Base-by-base conservation (phyloP, 1,139 yeast genomes). In the Meyerozyma elateridarum region DNA sequence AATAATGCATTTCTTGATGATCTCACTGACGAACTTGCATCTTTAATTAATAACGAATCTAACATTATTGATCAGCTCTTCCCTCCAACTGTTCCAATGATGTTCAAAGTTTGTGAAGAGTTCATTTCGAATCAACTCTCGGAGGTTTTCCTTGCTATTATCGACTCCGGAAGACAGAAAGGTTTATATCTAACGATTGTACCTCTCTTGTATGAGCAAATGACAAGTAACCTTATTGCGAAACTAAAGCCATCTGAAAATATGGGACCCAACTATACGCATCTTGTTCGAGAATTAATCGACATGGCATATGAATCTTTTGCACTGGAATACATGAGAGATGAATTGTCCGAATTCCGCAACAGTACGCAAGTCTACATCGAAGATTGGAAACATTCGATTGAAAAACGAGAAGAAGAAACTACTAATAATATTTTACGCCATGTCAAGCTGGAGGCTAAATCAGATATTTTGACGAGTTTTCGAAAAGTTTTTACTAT, bases 401-500 rank as follows among this genome's bases (percentile, higher is more conserved):
- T 65, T 2, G 55, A 59, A 8, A 54, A 57, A 36, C 46, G 68
- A 37, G 73, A 67, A 40, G 60, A 58, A 24, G 70, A 65, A 41
- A 65, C 71, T 0, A 50, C 64, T 1, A 60, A 61, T 37, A 61
- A 46, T 33, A 66, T 68, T 26, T 49, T 62, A 32, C 59, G 61
- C 38, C 63, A 61, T 31, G 72, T 68, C 9, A 59, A 56, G 39
- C 53, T 58, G 6, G 73, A 66, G 41, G 51, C 70, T 1, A 68
- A 67, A 32, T 64, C 58, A 40, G 74, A 68, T 41, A 66, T 68
- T 37, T 58, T 78, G 34, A 60, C 78, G 22, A 73, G 79, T 46
- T 82, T 82, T 52, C 73, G 77, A 18, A 80, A 77, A 44, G 79
- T 81, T 50, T 62, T 73, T 36, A 63, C 73, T 8, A 68, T 74